A percentile compares a stretch with the other conserved stretches of the same genome.
These are phyloP conservation scores for Lenwebbia sp. DNA, from an alignment of 345 rosid genomes.

Conservation along the genomic window DNA sequence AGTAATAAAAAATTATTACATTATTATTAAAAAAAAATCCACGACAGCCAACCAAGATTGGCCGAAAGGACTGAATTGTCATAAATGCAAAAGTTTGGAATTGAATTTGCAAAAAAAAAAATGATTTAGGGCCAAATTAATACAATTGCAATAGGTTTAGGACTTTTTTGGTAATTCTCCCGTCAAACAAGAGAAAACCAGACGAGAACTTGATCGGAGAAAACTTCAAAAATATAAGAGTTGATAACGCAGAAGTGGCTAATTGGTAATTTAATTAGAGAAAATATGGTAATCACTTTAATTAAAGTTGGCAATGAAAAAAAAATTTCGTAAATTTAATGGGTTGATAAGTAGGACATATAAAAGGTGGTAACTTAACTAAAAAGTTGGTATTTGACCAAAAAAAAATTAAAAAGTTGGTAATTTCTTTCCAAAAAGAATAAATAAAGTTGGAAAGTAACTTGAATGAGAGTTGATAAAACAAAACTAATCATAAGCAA, in stretches of 20 bases:
- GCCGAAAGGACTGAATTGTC: too few species aligned
- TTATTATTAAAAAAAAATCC: too few species aligned
- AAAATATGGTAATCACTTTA: background rate
- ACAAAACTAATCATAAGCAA: background rate
- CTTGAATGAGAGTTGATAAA: background rate
- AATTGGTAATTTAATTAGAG: background rate
- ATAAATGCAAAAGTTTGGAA: too few species aligned
- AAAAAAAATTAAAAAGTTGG: background rate
- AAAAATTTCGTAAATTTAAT: background rate
- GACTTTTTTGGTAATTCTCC: too few species aligned
- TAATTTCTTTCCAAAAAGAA: background rate
- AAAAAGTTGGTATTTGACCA: too few species aligned
- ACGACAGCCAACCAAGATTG: too few species aligned
- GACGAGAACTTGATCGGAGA: background rate
- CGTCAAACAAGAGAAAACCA: background rate
- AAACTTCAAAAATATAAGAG: too few species aligned
- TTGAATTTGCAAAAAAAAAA: too few species aligned
- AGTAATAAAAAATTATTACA: too few species aligned
- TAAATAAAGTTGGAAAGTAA: background rate
- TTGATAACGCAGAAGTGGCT: background rate
- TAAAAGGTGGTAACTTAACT: background rate
- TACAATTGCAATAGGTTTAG: too few species aligned
- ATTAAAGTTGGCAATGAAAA: background rate
- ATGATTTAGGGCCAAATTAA: too few species aligned
- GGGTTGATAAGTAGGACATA: background rate